These are phyloP conservation scores for Comarum palustre DNA, from an alignment of 306 rosid genomes.

Conservation along the genomic window DNA sequence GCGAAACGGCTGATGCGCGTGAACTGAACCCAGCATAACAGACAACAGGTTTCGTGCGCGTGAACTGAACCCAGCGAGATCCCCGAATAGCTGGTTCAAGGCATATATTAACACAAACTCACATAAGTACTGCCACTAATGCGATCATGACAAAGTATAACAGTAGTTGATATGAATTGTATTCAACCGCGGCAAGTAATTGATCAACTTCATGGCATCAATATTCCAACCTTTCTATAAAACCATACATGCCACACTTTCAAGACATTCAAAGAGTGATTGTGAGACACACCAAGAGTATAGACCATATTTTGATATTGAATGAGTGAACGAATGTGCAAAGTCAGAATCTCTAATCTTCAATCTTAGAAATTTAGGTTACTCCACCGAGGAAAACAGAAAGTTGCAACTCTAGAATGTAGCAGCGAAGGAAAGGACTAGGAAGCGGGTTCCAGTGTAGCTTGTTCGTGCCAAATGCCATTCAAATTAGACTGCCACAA, in stretches of 20 bases:
- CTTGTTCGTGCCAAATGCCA: slow-evolving; percentile 85
- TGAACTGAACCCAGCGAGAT: too few relatives aligned
- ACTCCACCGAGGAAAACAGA: background rate
- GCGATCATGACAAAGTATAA: too few relatives aligned
- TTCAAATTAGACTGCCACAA: slow-evolving; percentile 87
- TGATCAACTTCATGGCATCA: background rate
- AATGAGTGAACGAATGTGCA: background rate
- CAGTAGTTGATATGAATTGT: background rate
- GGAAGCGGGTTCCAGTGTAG: slow-evolving; percentile 66
- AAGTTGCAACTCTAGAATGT: background rate
- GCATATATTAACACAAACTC: too few relatives aligned
- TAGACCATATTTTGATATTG: background rate
- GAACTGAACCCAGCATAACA: too few relatives aligned
- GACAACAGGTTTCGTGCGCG: too few relatives aligned
- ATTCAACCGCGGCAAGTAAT: background rate
- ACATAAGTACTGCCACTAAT: background rate
- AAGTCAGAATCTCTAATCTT: background rate
- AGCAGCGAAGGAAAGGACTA: slow-evolving; percentile 28
- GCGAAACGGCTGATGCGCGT: too few relatives aligned
- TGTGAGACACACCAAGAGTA: background rate
- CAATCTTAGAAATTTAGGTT: background rate
- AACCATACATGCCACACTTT: background rate
- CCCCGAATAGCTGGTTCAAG: too few relatives aligned
- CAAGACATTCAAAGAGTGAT: background rate
- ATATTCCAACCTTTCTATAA: background rate